phyloP scores from a whole-genome alignment of 495 filamentous ascomycete genomes.

The Achaetomiella virescens region DNA sequence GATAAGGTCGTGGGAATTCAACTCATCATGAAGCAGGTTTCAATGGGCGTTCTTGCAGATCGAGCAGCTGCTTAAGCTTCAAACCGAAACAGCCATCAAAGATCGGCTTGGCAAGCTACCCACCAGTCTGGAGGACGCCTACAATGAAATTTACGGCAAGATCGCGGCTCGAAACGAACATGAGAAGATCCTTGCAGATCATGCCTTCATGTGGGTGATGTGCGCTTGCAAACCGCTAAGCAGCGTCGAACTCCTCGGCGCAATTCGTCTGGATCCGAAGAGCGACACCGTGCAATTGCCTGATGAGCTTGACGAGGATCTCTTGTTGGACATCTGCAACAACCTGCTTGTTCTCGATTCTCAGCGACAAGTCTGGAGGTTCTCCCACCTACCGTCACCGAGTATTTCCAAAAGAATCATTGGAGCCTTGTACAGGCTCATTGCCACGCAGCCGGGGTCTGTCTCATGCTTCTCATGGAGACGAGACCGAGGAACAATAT shows the following conservation, averaged over 20 bases:
- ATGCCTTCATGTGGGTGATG: constrained; percentile 36
- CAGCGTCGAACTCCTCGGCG: constrained; percentile 13
- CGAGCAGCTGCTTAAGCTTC: constrained; percentile 27
- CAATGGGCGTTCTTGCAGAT: constrained; percentile 37
- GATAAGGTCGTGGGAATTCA: not conserved
- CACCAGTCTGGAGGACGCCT: constrained; percentile 24
- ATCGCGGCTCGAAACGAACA: constrained; percentile 23
- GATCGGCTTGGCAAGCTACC: constrained; percentile 33
- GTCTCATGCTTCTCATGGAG: constrained; percentile 6
- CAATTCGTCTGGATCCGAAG: constrained; percentile 13
- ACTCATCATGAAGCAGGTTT: constrained; percentile 19
- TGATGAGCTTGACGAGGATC: not conserved
- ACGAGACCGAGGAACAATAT: too few relatives aligned
- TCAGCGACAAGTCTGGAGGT: constrained; percentile 1
- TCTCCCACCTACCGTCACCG: constrained; percentile 6
- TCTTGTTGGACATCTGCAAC: constrained; percentile 1
- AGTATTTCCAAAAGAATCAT: constrained; percentile 8
- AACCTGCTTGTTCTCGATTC: constrained; percentile 10
- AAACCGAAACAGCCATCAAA: constrained; percentile 15
- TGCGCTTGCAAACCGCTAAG: constrained; percentile 22
- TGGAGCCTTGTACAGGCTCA: constrained; percentile 7
- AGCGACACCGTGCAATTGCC: not conserved
- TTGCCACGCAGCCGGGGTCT: constrained; percentile 2
- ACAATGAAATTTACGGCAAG: constrained; percentile 30
- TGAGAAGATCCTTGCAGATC: constrained; percentile 19